Evolutionary conservation across 2,329 filamentous ascomycete genomes (phyloP).

Genomic region (Microthyrium microscopicum): DNA sequence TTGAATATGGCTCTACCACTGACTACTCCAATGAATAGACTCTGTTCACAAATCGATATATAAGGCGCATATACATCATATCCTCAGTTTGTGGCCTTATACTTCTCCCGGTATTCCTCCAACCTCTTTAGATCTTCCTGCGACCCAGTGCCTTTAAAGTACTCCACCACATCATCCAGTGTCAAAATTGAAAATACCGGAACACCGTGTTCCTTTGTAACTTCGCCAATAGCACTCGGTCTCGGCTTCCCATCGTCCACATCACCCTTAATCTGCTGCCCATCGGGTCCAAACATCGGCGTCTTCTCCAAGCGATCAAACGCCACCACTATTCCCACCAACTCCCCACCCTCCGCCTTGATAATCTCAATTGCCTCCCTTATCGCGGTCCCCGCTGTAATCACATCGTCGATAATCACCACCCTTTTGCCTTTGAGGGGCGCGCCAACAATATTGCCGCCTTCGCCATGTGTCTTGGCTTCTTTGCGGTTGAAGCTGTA

Average conservation of each 20-base stretch:
- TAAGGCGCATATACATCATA: too few relatives aligned
- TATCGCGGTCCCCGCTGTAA: slow-evolving; percentile 89
- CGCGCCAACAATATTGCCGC: slow-evolving; percentile 80
- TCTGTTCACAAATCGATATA: too few relatives aligned
- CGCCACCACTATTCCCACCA: slow-evolving; percentile 77
- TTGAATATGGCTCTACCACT: too few relatives aligned
- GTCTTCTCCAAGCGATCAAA: slow-evolving; percentile 78
- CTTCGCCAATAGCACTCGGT: slow-evolving; percentile 70
- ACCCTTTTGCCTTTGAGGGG: slow-evolving; percentile 70
- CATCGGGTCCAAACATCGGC: slow-evolving; percentile 35
- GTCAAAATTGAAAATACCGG: slow-evolving; percentile 73
- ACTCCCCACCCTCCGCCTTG: slow-evolving; percentile 62
- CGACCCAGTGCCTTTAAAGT: slow-evolving; percentile 25
- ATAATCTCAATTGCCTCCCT: slow-evolving; percentile 86
- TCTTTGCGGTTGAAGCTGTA: slow-evolving; percentile 96
- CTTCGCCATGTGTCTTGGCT: slow-evolving; percentile 89
- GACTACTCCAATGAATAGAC: too few relatives aligned
- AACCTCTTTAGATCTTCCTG: slow-evolving; percentile 27
- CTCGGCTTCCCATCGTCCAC: slow-evolving; percentile 51
- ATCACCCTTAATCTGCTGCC: too few relatives aligned
- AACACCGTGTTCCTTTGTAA: slow-evolving; percentile 67
- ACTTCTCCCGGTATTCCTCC: slow-evolving; percentile 23
- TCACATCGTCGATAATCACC: slow-evolving; percentile 89
- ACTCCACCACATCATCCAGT: slow-evolving; percentile 55
- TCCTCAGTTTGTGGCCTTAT: slow-evolving; percentile 20